phyloP scores from a whole-genome alignment of 352 stramenopile genomes.

The Globisporangium paddicum region DNA sequence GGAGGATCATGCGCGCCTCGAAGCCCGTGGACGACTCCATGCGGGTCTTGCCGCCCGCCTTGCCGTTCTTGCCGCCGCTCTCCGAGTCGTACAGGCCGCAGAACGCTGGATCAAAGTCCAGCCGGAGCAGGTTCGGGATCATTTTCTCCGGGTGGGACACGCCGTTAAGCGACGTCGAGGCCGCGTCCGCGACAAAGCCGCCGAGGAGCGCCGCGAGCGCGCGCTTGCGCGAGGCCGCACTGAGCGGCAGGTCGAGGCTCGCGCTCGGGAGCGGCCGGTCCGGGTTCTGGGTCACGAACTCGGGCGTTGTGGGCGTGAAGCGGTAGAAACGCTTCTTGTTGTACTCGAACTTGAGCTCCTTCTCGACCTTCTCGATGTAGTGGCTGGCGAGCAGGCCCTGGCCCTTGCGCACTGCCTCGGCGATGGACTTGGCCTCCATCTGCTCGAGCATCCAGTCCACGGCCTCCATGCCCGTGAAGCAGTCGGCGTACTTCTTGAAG shows the following conservation, averaged over 20 bases:
- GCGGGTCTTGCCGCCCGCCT: constrained; percentile 15
- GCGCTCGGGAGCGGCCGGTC: constrained; percentile 41
- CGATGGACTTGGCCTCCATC: constrained; percentile 79
- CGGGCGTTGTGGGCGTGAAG: constrained; percentile 71
- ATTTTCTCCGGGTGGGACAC: constrained; percentile 73
- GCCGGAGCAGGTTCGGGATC: constrained; percentile 66
- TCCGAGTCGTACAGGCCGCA: constrained; percentile 58
- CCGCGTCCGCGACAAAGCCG: constrained; percentile 72
- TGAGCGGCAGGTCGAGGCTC: constrained; percentile 63
- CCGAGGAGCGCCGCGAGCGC: constrained; percentile 66
- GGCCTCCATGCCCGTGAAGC: constrained; percentile 81
- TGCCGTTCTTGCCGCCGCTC: constrained; percentile 24
- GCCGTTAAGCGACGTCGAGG: constrained; percentile 73
- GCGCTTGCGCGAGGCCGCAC: constrained; percentile 45
- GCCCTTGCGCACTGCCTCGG: constrained; percentile 75
- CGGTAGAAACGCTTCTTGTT: constrained; percentile 79
- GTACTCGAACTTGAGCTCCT: constrained; percentile 83
- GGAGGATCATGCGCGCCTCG: constrained; percentile 67
- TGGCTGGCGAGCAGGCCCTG: constrained; percentile 56
- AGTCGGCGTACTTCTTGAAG: constrained; percentile 81
- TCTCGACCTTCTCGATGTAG: constrained; percentile 81
- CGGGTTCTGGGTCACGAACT: constrained; percentile 43
- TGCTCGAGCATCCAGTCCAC: constrained; percentile 86
- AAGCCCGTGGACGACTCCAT: constrained; percentile 81
- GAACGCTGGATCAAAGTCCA: constrained; percentile 78